Base-by-base conservation (phyloP, 768 basidiomycete species). In the Trametes cingulata region DNA sequence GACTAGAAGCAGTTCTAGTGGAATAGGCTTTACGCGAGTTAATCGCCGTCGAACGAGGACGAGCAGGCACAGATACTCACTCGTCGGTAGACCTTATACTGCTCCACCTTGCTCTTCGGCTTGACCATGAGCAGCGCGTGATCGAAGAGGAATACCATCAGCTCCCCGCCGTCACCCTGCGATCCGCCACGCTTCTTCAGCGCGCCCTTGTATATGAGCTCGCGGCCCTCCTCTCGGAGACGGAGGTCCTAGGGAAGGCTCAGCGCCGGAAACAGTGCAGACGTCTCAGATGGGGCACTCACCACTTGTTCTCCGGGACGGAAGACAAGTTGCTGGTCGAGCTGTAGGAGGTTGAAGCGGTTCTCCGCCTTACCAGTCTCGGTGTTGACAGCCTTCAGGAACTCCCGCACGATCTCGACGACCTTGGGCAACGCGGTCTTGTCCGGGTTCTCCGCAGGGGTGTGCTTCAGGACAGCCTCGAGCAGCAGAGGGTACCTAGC, bases 321-420 rank as follows among this genome's bases (percentile, higher is more conserved):
- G 75, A 95, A 98, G 37, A 90, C 77, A 40, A 99, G 77, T 75
- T 98, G 95, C 69, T 90, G 87, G 67, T 97, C 93, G 37, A 99
- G 80, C 74, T 99, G 96, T 52, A 93, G 78, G 54, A 99, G 79
- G 72, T 97, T 97, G 78, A 98, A 98, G 60, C 95, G 80, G 70
- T 98, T 98, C 77, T 98, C 97, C 41, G 93, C 86, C 77, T 90
- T 95, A 19, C 97, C 97, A 7, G 91, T 93, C 76, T 98, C 96
- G 20, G 86, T 77, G 71, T 98, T 98, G 67, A 98, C 95, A 62
- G 88, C 88, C 49, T 73, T 83, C 62, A 99, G 78, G 75, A 98
- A 95, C 61, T 85, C 91, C 39, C 88, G 85, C 47, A 98, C 77
- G 37, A 91, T 78, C 57, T 80, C 74, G 61, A 98, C 82, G 24